Conservation (phyloP, 768 basidiomycete species). For the Kwoniella pini region DNA sequence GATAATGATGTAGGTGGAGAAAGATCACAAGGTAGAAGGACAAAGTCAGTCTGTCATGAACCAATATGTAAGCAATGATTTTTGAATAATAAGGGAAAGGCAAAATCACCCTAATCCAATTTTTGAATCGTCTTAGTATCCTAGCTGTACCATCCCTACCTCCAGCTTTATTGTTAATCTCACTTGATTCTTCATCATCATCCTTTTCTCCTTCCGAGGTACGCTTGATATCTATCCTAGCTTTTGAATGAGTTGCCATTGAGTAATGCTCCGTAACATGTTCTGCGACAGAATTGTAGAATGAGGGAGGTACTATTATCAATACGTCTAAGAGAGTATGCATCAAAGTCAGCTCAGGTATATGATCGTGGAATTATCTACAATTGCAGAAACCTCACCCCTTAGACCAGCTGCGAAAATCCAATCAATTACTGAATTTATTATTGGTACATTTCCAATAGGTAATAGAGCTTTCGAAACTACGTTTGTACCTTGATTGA, state of each 20-base stretch:
- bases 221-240: constrained; percentile 75
- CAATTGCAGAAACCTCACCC: constrained; percentile 60
- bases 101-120: constrained; percentile 62
- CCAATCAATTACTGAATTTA: constrained; percentile 82
- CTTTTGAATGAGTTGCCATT: constrained; percentile 62
- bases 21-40: constrained; percentile 88
- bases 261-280: constrained; percentile 78
- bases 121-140: constrained; percentile 72
- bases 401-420: constrained; percentile 80
- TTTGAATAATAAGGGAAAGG: neutral
- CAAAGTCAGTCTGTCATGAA: constrained; percentile 65
- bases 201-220: constrained; percentile 56
- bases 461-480: constrained; percentile 81
- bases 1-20: constrained; percentile 74
- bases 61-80: neutral
- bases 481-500: constrained; percentile 64
- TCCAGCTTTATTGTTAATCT: constrained; percentile 3
- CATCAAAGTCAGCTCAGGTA: too few species aligned
- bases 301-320: constrained; percentile 68
- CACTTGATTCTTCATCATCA: constrained; percentile 29
- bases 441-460: constrained; percentile 80
- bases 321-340: constrained; percentile 90
- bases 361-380: too few species aligned
- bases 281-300: constrained; percentile 69
- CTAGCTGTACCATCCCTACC: constrained; percentile 43